Evolutionary conservation across 305 asterid genomes (phyloP), one percentile per base, ranked within the genome.

Genomic region (Solanum hybrid): DNA sequence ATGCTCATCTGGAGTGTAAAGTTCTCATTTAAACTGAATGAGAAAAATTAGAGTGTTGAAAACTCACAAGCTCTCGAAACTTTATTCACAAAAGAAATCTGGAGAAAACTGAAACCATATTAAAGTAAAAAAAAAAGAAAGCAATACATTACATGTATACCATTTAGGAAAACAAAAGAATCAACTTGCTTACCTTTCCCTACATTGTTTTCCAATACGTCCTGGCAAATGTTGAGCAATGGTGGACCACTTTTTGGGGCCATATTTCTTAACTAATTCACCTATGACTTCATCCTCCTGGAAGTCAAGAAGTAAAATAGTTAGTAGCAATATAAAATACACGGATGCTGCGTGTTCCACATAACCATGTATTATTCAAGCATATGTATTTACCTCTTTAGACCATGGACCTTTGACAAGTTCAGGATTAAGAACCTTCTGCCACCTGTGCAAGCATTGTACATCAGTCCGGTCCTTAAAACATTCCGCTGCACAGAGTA

Each of bases 391-490:
- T 89, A 98, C 99, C 98, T 98, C 98, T 95, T 97, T 98, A 33
- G 99, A 95, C 99, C 99, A 98, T 83, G 99, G 99, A 92, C 99
- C 99, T 95, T 98, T 98, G 87, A 98, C 98, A 92, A 98, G 99
- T 70, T 98, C 99, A 32, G 99, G 99, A 94, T 98, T 96, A 87
- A 98, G 98, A 94, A 98, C 99, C 93, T 98, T 98, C 94, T 98
- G 99, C 99, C 99, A 98, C 93, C 99, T 93, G 92, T 98, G 99
- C 84, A 98, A 92, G 94, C 99, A 98, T 93, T 98, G 99, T 79
- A 97, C 99, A 96, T 97, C 99, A 75, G 99, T 96, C 87, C 99
- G 95, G 90, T 97, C 99, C 95, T 95, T 96, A 94, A 98, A 97
- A 92, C 98, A 96, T 94, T 96, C 99, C 93, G 99, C 99, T 98